Conservation (phyloP, 768 basidiomycete species). For the Leccinum rimulosum region DNA sequence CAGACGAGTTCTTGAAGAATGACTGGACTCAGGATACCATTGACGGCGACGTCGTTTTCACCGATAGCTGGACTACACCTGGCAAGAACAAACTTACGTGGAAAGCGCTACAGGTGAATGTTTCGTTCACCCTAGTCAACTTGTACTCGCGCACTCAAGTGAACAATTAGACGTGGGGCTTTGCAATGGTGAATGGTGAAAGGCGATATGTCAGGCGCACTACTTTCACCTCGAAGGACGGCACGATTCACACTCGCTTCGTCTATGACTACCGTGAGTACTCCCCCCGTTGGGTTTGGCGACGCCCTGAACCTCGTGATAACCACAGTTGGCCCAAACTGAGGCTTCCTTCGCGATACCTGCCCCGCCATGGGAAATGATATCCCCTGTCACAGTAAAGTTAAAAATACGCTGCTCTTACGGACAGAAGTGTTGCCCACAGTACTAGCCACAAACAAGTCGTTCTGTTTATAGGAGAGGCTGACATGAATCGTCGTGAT, state of each 20-base stretch:
- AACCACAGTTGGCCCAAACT: constrained; percentile 17
- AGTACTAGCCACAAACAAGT: background rate
- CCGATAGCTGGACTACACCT: constrained; percentile 56
- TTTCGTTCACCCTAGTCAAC: constrained; percentile 6
- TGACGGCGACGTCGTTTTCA: constrained; percentile 34
- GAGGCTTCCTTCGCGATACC: constrained; percentile 3
- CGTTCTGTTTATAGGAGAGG: constrained; percentile 5
- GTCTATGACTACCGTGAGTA: constrained; percentile 69
- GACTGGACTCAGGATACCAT: constrained; percentile 44
- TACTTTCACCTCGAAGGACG: constrained; percentile 58
- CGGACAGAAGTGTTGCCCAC: background rate
- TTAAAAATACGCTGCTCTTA: background rate
- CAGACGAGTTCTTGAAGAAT: constrained; percentile 40
- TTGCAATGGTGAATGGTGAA: constrained; percentile 56
- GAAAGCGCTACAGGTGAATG: constrained; percentile 58
- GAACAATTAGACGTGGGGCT: constrained; percentile 52
- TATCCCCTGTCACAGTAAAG: background rate
- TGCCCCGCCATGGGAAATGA: background rate
- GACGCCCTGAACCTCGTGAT: constrained; percentile 13
- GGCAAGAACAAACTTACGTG: constrained; percentile 57
- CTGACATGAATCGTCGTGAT: background rate
- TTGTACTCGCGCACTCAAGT: background rate
- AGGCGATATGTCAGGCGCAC: constrained; percentile 61
- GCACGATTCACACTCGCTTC: constrained; percentile 48
- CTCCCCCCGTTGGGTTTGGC: background rate